Base-by-base conservation (phyloP, 2,329 filamentous ascomycete genomes). In the Tolypocladium album region DNA sequence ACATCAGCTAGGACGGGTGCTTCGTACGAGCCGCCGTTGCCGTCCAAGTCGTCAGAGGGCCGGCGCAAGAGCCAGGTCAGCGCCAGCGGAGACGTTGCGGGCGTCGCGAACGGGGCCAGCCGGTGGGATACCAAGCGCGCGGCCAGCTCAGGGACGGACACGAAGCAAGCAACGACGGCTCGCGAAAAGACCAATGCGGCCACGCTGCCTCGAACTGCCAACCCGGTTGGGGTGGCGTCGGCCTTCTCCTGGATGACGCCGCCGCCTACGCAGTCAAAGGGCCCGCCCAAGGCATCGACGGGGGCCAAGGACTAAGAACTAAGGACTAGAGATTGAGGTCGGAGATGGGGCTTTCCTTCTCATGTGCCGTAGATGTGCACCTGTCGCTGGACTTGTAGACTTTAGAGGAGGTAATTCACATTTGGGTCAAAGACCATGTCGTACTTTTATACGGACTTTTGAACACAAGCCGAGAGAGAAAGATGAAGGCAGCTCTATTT, bases 241-340 rank as follows among this genome's bases (percentile, higher is more conserved):
- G 93, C 93, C 3, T 97, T 97, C 76, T 88, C 89, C 15, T 97
- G 92, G 92, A 87, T 97, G 78, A 93, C 89, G 56, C 75, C 80
- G 47, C 65, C 72, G 22, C 70, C 50, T 6, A 13, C 50, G 57
- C 73, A 78, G 12, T 34, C 69, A 57, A 74, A 78, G 55, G 12
- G 24, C 17, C 55, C 69, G 45, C 56, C 68, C 40, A 74, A 72
- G 65, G 61, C 76, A 2, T 69, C 76, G 12, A 65, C 74, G 64
- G 42, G 50, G 31, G 7, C 50, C n/a, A 22, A 38, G 50, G 31
- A 36, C 22, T 45, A 20, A 45, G 20, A 20, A 36, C 22, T 45
- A 20, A 45, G 20, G 39, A 20, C 39, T 40, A 6, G 17, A 40
- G 13, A 40, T 38, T 38, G 50, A 20, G 20, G 6, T 36, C 22